Evolutionary conservation across 495 filamentous ascomycete species (phyloP).

Genomic region (Penicillium angulare): DNA sequence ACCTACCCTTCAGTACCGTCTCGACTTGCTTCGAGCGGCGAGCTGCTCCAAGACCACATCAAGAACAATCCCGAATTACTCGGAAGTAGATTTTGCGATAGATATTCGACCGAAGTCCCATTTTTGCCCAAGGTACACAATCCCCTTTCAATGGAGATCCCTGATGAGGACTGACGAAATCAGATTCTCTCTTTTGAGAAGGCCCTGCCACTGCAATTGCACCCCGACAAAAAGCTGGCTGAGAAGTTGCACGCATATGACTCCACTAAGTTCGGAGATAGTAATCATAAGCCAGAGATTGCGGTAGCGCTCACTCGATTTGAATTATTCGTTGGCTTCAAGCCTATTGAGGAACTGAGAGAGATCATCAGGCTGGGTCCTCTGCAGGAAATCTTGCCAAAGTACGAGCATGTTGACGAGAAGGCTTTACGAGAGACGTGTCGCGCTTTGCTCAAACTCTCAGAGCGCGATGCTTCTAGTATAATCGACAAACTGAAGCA

Average conservation of each 20-base stretch:
- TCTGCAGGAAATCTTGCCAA: constrained; percentile 50
- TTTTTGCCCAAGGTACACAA: constrained; percentile 65
- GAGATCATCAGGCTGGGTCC: constrained; percentile 53
- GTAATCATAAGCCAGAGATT: constrained; percentile 83
- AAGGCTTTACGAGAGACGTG: constrained; percentile 56
- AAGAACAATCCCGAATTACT: constrained; percentile 63
- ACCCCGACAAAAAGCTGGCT: constrained; percentile 66
- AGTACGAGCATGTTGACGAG: constrained; percentile 50
- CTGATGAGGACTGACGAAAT: not conserved
- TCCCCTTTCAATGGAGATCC: not conserved
- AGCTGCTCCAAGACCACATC: constrained; percentile 61
- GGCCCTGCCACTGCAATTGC: constrained; percentile 73
- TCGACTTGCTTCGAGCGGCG: constrained; percentile 54
- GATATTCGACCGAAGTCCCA: constrained; percentile 61
- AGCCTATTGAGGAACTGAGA: constrained; percentile 57
- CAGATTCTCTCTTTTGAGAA: constrained; percentile 71
- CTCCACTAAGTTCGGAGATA: constrained; percentile 63
- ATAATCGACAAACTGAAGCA: constrained; percentile 46
- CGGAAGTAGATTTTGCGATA: constrained; percentile 54
- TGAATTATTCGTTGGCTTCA: constrained; percentile 73
- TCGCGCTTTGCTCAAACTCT: constrained; percentile 50
- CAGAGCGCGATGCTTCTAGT: constrained; percentile 43
- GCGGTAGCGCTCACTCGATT: constrained; percentile 68
- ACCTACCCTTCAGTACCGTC: constrained; percentile 71
- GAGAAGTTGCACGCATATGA: constrained; percentile 59